Evolutionary conservation across 2,329 filamentous ascomycete genomes (phyloP).

Genomic region (Zymoseptoria pseudotritici): DNA sequence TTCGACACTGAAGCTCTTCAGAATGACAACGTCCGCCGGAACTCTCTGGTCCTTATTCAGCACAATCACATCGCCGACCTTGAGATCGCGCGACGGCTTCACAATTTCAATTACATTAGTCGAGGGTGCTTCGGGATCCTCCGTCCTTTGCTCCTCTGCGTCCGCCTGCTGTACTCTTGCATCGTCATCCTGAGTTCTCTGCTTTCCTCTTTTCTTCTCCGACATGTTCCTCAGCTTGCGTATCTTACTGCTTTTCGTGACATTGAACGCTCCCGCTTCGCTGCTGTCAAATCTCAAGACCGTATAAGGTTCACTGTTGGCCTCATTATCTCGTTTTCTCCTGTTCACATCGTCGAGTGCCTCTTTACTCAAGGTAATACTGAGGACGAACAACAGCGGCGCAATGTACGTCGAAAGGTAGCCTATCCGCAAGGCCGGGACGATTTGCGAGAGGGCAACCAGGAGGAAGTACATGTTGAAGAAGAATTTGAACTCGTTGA

Average conservation of each 20-base stretch:
- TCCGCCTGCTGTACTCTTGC: slow-evolving; percentile 56
- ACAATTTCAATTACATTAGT: slow-evolving; percentile 52
- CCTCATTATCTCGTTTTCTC: slow-evolving; percentile 80
- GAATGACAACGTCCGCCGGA: slow-evolving; percentile 85
- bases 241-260: slow-evolving; percentile 20
- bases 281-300: slow-evolving; percentile 59
- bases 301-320: slow-evolving; percentile 83
- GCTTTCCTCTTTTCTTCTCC: slow-evolving; percentile 28
- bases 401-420: slow-evolving; percentile 93
- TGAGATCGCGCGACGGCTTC: slow-evolving; percentile 80
- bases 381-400: slow-evolving; percentile 82
- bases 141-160: slow-evolving; percentile 56
- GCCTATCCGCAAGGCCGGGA: slow-evolving; percentile 82
- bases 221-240: slow-evolving; percentile 25
- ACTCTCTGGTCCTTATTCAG: slow-evolving; percentile 86
- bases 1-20: slow-evolving; percentile 70
- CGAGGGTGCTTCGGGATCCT: slow-evolving; percentile 29
- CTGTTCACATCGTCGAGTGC: slow-evolving; percentile 87
- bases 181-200: slow-evolving; percentile 28
- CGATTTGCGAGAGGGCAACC: slow-evolving; percentile 87
- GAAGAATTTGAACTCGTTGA: slow-evolving; percentile 99
- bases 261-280: slow-evolving; percentile 32
- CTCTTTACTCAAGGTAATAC: slow-evolving; percentile 91
- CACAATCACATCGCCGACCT: slow-evolving; percentile 92
- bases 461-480: slow-evolving; percentile 99